A percentile compares a stretch with the other conserved stretches of the same genome.
Conservation (phyloP, 768 basidiomycete genomes). For the Mrakia hoshinonis region DNA sequence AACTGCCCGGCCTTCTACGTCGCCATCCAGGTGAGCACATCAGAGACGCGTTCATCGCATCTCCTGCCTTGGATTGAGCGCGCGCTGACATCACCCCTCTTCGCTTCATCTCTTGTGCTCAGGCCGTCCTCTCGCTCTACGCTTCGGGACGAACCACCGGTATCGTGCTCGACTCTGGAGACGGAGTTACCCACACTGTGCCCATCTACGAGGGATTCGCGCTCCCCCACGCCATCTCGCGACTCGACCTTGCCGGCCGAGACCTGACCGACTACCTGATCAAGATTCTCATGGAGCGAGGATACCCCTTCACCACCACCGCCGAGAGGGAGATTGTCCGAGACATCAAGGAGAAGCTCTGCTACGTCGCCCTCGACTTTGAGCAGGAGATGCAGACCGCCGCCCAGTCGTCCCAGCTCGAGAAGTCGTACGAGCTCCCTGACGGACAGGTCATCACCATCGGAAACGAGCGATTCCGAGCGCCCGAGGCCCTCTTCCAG, state of each 20-base stretch:
- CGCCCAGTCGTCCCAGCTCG: slow-evolving; percentile 75
- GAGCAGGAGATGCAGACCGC: slow-evolving; percentile 88
- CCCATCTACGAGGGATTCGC: slow-evolving; percentile 91
- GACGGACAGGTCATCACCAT: slow-evolving; percentile 91
- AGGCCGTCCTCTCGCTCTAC: slow-evolving; percentile 62
- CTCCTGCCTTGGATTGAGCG: no score
- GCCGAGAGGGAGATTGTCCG: slow-evolving; percentile 90
- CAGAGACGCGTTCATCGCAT: no score
- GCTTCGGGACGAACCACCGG: slow-evolving; percentile 54
- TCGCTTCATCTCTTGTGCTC: no score
- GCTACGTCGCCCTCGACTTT: slow-evolving; percentile 89
- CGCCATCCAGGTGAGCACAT: slow-evolving; percentile 53
- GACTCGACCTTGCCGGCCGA: slow-evolving; percentile 83
- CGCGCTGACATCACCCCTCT: no score
- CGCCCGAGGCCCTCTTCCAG: slow-evolving; percentile 58
- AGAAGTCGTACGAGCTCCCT: slow-evolving; percentile 90
- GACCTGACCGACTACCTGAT: slow-evolving; percentile 70
- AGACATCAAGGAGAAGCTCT: slow-evolving; percentile 95
- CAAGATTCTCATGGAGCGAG: slow-evolving; percentile 81
- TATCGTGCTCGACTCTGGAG: slow-evolving; percentile 91
- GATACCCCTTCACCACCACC: slow-evolving; percentile 87
- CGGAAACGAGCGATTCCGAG: slow-evolving; percentile 77
- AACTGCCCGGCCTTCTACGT: slow-evolving; percentile 89
- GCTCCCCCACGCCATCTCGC: slow-evolving; percentile 84
- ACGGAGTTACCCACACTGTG: slow-evolving; percentile 92